Base-by-base conservation (phyloP, 1,139 yeast genomes). In the Sugiyamaella neomexicana region DNA sequence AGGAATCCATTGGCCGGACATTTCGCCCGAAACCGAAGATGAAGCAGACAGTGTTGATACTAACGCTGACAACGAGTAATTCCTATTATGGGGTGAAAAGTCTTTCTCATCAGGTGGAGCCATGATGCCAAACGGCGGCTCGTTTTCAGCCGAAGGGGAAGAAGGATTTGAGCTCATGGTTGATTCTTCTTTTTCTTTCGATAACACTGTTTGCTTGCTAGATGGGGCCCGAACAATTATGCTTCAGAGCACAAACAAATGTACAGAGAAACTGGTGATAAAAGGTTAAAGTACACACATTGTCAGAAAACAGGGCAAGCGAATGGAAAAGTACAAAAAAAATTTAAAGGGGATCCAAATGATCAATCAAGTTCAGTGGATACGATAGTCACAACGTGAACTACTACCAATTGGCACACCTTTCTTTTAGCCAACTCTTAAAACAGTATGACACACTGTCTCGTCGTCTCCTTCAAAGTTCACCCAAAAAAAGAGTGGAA, bases 31-130 rank as follows among this genome's bases (percentile, higher is more conserved):
- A 32, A 64, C 54, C 15, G 67, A 64, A 20, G 69, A 66, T 2
- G 69, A 65, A 9, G 69, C 69, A 17, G 67, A 63, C 25, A 65
- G 56, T 7, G 68, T 63, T 2, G 66, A 55, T 7, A 68, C 60
- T 13, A 63, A 54, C 17, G 61, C 64, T 2, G 67, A 58, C 39
- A 64, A 51, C 16, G 68, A 60, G 27, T 46, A 37, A 16, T 46
- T 46, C 38, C 50, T 25, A 27, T 46, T 46, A 44, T 44, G 39
- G 9, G 47, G 47, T 5, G 47, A 44, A 23, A 44, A 44, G 10
- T 31, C 39, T 10, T 32, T 10, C 9, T 32, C 13, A 32, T 44
- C 47, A 7, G 41, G 16, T 38, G 41, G 17, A 36, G 9, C 10
- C 9, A 17, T 38, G 41, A 16, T 17, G 17, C 17, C 41, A 38